Evolutionary conservation across 2,329 filamentous ascomycete genomes (phyloP), one percentile per base, ranked within the genome.

Genomic region (Zopfia rhizophila): DNA sequence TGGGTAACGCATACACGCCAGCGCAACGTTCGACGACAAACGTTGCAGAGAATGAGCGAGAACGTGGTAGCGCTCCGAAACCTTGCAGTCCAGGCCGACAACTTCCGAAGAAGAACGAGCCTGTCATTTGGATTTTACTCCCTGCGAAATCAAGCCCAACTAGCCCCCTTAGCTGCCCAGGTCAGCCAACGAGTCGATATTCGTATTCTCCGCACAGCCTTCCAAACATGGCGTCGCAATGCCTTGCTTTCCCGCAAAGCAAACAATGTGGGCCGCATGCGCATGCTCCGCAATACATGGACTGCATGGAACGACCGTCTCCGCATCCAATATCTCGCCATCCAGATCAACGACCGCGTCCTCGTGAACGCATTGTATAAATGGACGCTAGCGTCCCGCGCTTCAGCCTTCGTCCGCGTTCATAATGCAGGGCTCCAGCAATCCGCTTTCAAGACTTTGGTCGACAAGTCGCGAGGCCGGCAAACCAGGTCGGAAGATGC

Each of bases 251-350:
- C 77, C 23, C 70, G 69, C 33, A 71, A 77, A 54, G 83, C 84
- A 13, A 68, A 71, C 16, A 67, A 75, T 37, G 69, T 82, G 22
- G 76, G 86, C 59, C 77, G 72, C 8, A 64, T 74, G 53, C 78
- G 82, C 32, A 63, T 86, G 19, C 59, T 85, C 37, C 78, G 77
- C 37, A 83, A 83, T 61, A 75, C 81, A 3, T 84, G 81, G 74
- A 84, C 78, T 1, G 71, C 73, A 8, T 88, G 85, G 85, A 87
- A 86, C 52, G 82, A 87, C 56, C 72, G 72, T 12, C 72, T 86
- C 12, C 81, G 84, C 13, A 78, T 75, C 50, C 74, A 78, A 55
- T 77, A 78, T 12, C 66, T 87, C 2, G 70, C 68, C 36, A 70
- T 75, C 14, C 78, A 76, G 11, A 81, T 85, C 35, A 75, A 85